Evolutionary conservation across 2,329 filamentous ascomycete genomes (phyloP).

Genomic region (Penicillium sp.): DNA sequence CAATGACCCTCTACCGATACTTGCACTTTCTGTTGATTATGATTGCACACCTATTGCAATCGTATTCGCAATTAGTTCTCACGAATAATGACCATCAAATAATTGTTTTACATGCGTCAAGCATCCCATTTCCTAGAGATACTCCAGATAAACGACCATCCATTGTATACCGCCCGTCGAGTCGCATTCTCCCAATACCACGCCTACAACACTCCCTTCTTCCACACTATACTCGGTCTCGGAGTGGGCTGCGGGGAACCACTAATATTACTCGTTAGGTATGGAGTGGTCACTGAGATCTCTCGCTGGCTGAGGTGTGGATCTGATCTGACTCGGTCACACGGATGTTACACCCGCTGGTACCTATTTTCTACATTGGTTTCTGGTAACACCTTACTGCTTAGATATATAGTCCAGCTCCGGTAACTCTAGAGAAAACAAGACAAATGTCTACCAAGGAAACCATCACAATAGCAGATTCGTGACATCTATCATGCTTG

Average conservation of each 20-base stretch:
- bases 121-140: neutral
- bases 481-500: constrained; percentile 23
- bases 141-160: neutral
- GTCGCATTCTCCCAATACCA: neutral
- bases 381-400: no score
- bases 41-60: neutral
- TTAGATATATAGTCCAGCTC: neutral
- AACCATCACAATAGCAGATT: constrained; percentile 1
- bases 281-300: no score
- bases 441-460: no score
- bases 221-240: neutral
- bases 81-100: neutral
- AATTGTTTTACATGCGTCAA: neutral
- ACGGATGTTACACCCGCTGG: no score
- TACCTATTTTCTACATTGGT: no score
- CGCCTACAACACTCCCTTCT: neutral
- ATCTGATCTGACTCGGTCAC: no score
- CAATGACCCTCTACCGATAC: neutral
- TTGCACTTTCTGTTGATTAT: neutral
- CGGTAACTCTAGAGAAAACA: no score
- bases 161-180: no score
- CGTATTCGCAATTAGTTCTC: neutral
- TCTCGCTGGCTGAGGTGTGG: no score
- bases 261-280: no score
- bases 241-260: neutral